A percentile compares a stretch with the other conserved stretches of the same genome.
These are phyloP conservation scores for Heliosperma pusillum DNA, from an alignment of 148 eudicot species.

Conservation along the genomic window DNA sequence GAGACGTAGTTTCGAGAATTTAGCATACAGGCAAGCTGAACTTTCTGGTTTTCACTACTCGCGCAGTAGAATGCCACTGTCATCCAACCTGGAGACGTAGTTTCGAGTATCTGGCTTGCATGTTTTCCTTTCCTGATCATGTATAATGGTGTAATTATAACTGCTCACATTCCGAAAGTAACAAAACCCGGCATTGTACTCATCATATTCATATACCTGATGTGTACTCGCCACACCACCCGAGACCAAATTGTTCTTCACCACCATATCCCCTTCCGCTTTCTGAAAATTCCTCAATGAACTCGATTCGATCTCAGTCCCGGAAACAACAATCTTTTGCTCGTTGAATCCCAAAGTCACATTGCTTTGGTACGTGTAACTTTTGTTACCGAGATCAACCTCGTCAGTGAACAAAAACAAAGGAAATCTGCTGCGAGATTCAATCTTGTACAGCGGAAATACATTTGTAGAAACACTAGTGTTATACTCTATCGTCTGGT, in stretches of 20 bases:
- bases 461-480: conserved; percentile 32
- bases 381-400: conserved; percentile 38
- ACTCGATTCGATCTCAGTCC: conserved; percentile 22
- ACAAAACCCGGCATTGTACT: conserved; percentile 34
- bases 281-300: conserved; percentile 49
- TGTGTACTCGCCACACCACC: conserved; percentile 64
- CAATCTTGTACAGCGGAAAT: conserved; percentile 4
- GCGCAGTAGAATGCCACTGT: not conserved
- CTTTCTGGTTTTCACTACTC: not conserved
- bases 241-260: conserved; percentile 53
- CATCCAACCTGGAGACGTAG: conserved; percentile 1
- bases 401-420: conserved; percentile 41
- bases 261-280: conserved; percentile 59
- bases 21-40: not conserved
- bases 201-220: conserved; percentile 44
- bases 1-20: no score
- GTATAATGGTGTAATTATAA: conserved; percentile 69
- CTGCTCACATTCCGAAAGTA: conserved; percentile 67
- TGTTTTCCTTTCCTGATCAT: conserved; percentile 44
- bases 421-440: conserved; percentile 48
- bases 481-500: conserved; percentile 58
- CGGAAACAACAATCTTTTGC: conserved; percentile 24
- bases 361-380: conserved; percentile 38
- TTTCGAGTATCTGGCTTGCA: conserved; percentile 27
- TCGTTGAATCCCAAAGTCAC: conserved; percentile 54